Evolutionary conservation across 1,284 basidiomycete species (phyloP).

Genomic region (Trametes versicolor): DNA sequence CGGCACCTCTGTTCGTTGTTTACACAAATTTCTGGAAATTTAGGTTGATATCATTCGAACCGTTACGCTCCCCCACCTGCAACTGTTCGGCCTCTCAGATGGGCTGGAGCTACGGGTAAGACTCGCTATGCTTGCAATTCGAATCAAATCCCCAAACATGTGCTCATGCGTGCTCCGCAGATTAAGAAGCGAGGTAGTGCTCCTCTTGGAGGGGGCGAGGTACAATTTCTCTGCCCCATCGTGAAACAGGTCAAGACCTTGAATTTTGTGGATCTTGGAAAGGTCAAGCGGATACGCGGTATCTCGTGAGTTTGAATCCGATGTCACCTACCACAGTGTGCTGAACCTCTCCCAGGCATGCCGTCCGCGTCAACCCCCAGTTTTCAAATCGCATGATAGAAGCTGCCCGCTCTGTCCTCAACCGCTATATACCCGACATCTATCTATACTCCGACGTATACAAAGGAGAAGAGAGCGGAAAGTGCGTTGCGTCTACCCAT

Average conservation of each 20-base stretch:
- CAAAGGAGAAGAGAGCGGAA: constrained; percentile 97
- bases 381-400: constrained; percentile 99
- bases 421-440: constrained; percentile 97
- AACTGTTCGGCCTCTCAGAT: constrained; percentile 89
- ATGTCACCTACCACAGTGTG: neutral
- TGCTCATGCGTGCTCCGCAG: constrained; percentile 48
- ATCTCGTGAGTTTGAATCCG: constrained; percentile 76
- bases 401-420: constrained; percentile 89
- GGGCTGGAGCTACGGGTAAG: constrained; percentile 85
- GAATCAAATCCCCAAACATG: neutral
- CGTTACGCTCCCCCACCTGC: constrained; percentile 91
- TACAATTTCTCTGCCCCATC: constrained; percentile 93
- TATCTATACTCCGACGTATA: constrained; percentile 99
- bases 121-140: constrained; percentile 12
- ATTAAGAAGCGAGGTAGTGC: constrained; percentile 95
- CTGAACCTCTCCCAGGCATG: constrained; percentile 65
- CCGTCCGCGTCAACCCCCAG: constrained; percentile 95
- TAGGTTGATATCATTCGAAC: constrained; percentile 94
- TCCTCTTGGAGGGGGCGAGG: constrained; percentile 92
- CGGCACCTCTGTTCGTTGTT: neutral
- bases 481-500: constrained; percentile 59
- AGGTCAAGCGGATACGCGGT: constrained; percentile 94
- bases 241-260: constrained; percentile 91
- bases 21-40: constrained; percentile 11
- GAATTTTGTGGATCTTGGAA: constrained; percentile 92